Percentiles rank a stretch among this genome's conserved stretches.
Conservation (phyloP, 1,284 basidiomycete species). For the Sanguinoderma infundibulare region DNA sequence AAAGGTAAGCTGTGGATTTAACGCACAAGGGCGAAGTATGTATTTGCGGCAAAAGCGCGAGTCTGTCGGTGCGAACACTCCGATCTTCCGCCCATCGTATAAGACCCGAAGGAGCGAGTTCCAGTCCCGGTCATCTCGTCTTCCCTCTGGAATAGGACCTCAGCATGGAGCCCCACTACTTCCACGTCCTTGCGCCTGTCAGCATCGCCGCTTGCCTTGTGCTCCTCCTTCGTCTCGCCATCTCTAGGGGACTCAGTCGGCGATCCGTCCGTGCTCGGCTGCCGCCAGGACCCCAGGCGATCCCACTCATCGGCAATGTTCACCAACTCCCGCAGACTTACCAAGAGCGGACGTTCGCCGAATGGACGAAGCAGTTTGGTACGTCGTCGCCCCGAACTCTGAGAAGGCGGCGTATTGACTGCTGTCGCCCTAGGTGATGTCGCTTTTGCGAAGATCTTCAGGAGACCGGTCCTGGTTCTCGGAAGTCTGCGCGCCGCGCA, state of each 20-base stretch:
- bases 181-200: conserved; percentile 16
- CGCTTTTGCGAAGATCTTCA: conserved; percentile 42
- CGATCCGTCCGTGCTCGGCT: conserved; percentile 12
- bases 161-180: conserved; percentile 14
- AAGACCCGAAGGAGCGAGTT: conserved; percentile 14
- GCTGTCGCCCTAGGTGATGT: conserved; percentile 37
- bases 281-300: conserved; percentile 51
- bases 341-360: conserved; percentile 45
- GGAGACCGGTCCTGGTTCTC: conserved; percentile 20
- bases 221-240: conserved; percentile 15
- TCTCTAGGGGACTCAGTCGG: conserved; percentile 5
- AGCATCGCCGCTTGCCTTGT: conserved; percentile 18
- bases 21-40: conserved; percentile 9
- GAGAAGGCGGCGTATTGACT: conserved; percentile 37
- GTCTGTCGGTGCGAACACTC: conserved; percentile 15
- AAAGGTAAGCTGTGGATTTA: neutral
- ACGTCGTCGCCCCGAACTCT: conserved; percentile 1
- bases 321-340: conserved; percentile 46
- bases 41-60: conserved; percentile 8
- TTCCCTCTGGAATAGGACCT: conserved; percentile 3
- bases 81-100: conserved; percentile 20
- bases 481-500: conserved; percentile 49
- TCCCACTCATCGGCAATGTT: conserved; percentile 54
- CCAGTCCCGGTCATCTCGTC: conserved; percentile 2
- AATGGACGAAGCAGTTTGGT: conserved; percentile 36